Evolutionary conservation across 164 flowering plant genomes (phyloP), one percentile per base, ranked within the genome.

Genomic region (Stephania cephalantha): DNA sequence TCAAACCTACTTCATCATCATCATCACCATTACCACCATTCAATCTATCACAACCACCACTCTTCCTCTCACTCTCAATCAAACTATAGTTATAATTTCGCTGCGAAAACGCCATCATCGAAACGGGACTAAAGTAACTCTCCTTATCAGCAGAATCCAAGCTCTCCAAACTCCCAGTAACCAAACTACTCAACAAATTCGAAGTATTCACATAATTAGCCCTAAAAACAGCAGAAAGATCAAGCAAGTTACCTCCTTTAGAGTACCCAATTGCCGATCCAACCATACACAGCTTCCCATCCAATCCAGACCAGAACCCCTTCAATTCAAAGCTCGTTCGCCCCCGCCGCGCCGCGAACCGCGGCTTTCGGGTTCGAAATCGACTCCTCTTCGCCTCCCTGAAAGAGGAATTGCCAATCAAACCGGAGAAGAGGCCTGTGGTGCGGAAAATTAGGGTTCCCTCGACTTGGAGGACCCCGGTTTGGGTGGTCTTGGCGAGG

Each of bases 221-320:
- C 87, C 86, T 85, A n/a, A 89, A 81, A 63, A 86, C 84, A 73
- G 73, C 84, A 65, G 79, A 70, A 74, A 83, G 79, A 68, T 77
- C 44, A 46, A 81, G 76, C 2, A 35, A 7, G 5, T 81, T 78
- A 83, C 88, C 89, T 78, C 76, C 73, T 30, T 46, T 72, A 6
- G 77, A 61, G 35, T 53, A 64, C 22, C 68, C 58, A 31, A 22
- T 48, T 30, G 81, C 82, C 1, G 82, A 77, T 61, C 92, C 93
- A 20, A 88, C 86, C 90, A 87, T 79, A 75, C 93, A 91, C 25
- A 90, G 83, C 75, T 75, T 80, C 75, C 87, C 85, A 7, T 83
- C 71, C 10, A 81, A 71, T 22, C 77, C 81, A 5, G 88, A 83
- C 90, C 89, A 90, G 74, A 84, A 88, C 30, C 94, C 94, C 13